Percentiles rank a stretch among this genome's conserved stretches.
These are phyloP conservation scores for Cercospora sp. DNA, from an alignment of 2,329 filamentous ascomycete species.

Conservation along the genomic window DNA sequence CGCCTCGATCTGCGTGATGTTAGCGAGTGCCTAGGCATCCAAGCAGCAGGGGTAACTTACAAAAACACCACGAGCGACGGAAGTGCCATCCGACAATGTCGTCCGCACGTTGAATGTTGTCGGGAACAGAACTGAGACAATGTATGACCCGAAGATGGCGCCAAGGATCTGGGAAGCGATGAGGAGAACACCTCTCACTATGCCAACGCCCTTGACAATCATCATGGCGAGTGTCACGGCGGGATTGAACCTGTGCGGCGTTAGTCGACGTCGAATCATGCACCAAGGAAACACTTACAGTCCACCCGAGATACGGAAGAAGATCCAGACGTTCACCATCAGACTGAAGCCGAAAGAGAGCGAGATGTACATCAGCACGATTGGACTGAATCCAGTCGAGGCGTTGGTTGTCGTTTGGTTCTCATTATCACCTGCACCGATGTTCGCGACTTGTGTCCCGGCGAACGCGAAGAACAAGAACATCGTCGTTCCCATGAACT, in stretches of 20 bases:
- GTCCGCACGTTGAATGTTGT: slow-evolving; percentile 42
- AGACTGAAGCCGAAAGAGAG: slow-evolving; percentile 46
- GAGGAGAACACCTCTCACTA: slow-evolving; percentile 39
- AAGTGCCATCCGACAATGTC: slow-evolving; percentile 39
- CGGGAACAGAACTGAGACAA: slow-evolving; percentile 42
- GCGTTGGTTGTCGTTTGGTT: slow-evolving; percentile 33
- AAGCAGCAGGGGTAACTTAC: slow-evolving; percentile 10
- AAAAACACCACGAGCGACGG: slow-evolving; percentile 43
- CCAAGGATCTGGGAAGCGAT: slow-evolving; percentile 43
- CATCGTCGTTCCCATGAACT: slow-evolving; percentile 50
- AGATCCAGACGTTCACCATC: slow-evolving; percentile 46
- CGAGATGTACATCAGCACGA: slow-evolving; percentile 43
- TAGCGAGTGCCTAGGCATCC: background rate
- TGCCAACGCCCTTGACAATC: slow-evolving; percentile 39
- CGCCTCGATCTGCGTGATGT: slow-evolving; percentile 40
- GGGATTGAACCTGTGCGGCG: slow-evolving; percentile 37
- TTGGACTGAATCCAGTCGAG: slow-evolving; percentile 35
- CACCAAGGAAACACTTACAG: slow-evolving; percentile 25
- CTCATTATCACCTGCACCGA: slow-evolving; percentile 24
- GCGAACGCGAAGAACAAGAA: slow-evolving; percentile 51
- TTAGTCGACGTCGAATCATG: background rate
- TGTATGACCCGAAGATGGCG: slow-evolving; percentile 40
- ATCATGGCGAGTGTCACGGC: slow-evolving; percentile 39
- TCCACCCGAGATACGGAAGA: slow-evolving; percentile 43
- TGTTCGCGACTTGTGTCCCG: slow-evolving; percentile 50